Conservation (phyloP, 2,329 filamentous ascomycete genomes). For the Ceratocystis papillata region DNA sequence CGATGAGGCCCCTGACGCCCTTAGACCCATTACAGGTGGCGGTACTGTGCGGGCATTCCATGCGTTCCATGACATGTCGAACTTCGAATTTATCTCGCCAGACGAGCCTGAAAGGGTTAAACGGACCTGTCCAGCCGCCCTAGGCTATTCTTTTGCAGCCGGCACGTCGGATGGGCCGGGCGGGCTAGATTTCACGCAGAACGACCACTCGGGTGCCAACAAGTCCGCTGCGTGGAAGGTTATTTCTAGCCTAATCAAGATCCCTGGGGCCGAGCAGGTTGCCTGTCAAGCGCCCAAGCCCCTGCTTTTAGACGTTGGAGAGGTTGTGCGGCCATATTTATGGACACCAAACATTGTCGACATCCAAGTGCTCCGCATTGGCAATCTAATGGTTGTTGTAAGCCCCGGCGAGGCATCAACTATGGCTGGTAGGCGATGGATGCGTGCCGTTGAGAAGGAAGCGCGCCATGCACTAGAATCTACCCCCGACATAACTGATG, state of each 20-base stretch:
- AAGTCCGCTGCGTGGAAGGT: conserved; percentile 64
- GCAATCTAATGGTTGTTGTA: conserved; percentile 73
- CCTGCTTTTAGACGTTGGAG: conserved; percentile 78
- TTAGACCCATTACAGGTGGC: conserved; percentile 44
- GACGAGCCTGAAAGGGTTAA: conserved; percentile 56
- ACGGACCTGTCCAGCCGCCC: conserved; percentile 71
- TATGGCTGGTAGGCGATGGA: conserved; percentile 86
- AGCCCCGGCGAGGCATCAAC: conserved; percentile 82
- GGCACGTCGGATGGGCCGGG: conserved; percentile 89
- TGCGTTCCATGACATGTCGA: conserved; percentile 70
- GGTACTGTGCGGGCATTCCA: conserved; percentile 70
- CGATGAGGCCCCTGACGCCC: not conserved
- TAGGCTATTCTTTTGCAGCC: conserved; percentile 87
- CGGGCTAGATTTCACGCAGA: conserved; percentile 87
- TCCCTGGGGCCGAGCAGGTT: conserved; percentile 57
- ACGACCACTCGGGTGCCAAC: conserved; percentile 58
- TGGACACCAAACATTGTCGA: conserved; percentile 92
- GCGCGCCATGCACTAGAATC: conserved; percentile 27
- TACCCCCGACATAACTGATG: conserved; percentile 52
- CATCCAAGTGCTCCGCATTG: conserved; percentile 72
- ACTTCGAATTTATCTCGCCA: conserved; percentile 56
- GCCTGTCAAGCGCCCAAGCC: conserved; percentile 73
- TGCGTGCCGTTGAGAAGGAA: conserved; percentile 46
- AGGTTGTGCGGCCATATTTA: conserved; percentile 63
- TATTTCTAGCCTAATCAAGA: conserved; percentile 61